These are phyloP conservation scores for Gamarada debralockiae DNA, from an alignment of 495 filamentous ascomycete species.

Conservation along the genomic window DNA sequence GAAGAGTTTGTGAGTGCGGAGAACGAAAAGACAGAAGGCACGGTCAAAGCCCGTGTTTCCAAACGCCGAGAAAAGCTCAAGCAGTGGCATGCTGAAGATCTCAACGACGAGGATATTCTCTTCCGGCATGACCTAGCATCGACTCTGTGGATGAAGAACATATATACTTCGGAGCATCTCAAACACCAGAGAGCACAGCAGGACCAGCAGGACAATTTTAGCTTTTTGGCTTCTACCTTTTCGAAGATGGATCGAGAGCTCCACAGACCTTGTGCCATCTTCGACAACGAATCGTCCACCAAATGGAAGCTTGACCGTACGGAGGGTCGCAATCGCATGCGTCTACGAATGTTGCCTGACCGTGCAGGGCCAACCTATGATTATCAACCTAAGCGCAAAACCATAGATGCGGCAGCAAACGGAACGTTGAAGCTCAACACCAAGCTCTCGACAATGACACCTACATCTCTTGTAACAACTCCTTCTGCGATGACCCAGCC, in stretches of 20 bases:
- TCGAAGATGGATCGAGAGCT: slow-evolving; percentile 70
- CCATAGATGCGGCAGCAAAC: slow-evolving; percentile 25
- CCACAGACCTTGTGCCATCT: slow-evolving; percentile 70
- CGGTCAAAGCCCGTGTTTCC: slow-evolving; percentile 57
- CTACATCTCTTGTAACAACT: slow-evolving; percentile 1
- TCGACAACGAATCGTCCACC: slow-evolving; percentile 56
- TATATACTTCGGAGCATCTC: slow-evolving; percentile 84
- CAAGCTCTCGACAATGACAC: slow-evolving; percentile 17
- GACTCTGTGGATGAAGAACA: slow-evolving; percentile 89
- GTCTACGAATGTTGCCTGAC: slow-evolving; percentile 78
- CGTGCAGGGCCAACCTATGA: slow-evolving; percentile 52
- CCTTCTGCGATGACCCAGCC: slow-evolving; percentile 2
- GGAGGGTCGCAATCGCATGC: slow-evolving; percentile 93
- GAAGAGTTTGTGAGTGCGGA: slow-evolving; percentile 77
- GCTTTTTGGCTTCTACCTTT: slow-evolving; percentile 69
- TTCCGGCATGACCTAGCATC: slow-evolving; percentile 79
- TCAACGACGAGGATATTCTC: slow-evolving; percentile 63
- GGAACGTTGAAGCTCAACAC: slow-evolving; percentile 40
- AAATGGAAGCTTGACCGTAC: slow-evolving; percentile 95
- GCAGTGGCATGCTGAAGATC: slow-evolving; percentile 67
- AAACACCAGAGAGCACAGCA: slow-evolving; percentile 85
- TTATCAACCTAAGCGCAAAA: slow-evolving; percentile 81
- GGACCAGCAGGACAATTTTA: slow-evolving; percentile 85
- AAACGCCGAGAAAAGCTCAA: slow-evolving; percentile 80
- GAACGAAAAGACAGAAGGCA: slow-evolving; percentile 71